phyloP scores from a whole-genome alignment of 1,284 basidiomycete species.

The Tilletia caries region DNA sequence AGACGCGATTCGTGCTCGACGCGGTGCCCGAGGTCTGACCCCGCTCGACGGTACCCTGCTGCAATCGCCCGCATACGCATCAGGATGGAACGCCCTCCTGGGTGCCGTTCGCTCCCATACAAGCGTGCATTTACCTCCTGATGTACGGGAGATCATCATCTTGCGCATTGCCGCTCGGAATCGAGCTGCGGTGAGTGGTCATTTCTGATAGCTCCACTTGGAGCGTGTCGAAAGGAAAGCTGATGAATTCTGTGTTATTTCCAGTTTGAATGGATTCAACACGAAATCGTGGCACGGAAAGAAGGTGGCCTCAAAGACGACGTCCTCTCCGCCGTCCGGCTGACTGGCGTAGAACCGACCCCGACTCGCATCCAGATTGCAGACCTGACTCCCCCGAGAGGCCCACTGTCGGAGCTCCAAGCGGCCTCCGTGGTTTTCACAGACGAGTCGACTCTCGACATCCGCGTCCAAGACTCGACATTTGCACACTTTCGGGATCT shows the following conservation, averaged over 20 bases:
- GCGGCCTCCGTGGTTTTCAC: constrained; percentile 54
- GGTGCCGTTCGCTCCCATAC: constrained; percentile 55
- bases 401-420: constrained; percentile 28
- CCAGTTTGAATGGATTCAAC: constrained; percentile 56
- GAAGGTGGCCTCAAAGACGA: constrained; percentile 55
- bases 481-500: constrained; percentile 40
- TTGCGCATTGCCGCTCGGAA: constrained; percentile 56
- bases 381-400: neutral
- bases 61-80: constrained; percentile 50
- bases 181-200: constrained; percentile 39
- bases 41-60: constrained; percentile 56
- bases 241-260: too few species aligned
- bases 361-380: constrained; percentile 11
- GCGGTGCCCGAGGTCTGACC: constrained; percentile 55
- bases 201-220: neutral
- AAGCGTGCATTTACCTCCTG: constrained; percentile 51
- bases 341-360: constrained; percentile 40
- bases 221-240: too few species aligned
- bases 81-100: constrained; percentile 57
- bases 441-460: constrained; percentile 53
- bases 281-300: constrained; percentile 53
- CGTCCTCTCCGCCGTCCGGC: constrained; percentile 28
- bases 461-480: constrained; percentile 46
- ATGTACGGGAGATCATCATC: constrained; percentile 56
- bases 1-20: constrained; percentile 55